Base-by-base conservation (phyloP, 2,329 filamentous ascomycete genomes). In the Xylariaceae sp. region DNA sequence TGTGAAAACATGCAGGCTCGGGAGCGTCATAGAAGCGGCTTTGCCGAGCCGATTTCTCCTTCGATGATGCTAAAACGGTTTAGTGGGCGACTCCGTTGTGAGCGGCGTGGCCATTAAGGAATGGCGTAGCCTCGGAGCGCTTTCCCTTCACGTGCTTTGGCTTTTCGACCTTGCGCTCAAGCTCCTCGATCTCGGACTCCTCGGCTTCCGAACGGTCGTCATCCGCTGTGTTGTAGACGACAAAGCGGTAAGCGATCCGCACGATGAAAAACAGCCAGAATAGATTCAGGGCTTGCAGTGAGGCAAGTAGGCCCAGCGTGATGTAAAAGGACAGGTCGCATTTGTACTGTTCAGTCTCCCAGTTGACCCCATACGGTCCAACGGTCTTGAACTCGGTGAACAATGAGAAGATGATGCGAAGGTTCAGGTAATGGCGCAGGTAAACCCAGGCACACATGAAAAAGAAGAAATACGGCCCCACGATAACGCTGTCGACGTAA, bases 401-500 rank as follows among this genome's bases (percentile, higher is more conserved):
- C 58, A 92, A 82, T 37, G 88, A 90, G 74, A 79, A 86, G 68
- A 95, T 81, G 73, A 95, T 91, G 68, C 81, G 80, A 48, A 93
- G 81, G 77, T 93, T 93, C 71, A 92, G 80, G 75, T 87, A 91
- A 76, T 98, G 93, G 52, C 93, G 91, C 61, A 93, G 79, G 78
- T 98, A 97, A 69, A 91, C 86, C 93, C 93, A 98, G 58, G 89
- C 80, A 62, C 78, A 78, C 73, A 96, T 89, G 78, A 96, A 97
- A 65, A 89, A 64, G 70, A 84, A 85, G 75, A 95, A 97, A 78
- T 93, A 96, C 16, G 91, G 91, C 0, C 81, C 86, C n/a, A 90
- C 90, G 44, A 96, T 78, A 55, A 83, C 78, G 52, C 87, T 86
- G 70, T 96, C 89, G 65, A 97, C 77, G 77, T 98, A 97, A 78